These are phyloP conservation scores for Theileria sp. DNA, from an alignment of 169 alveolate species.

Conservation along the genomic window DNA sequence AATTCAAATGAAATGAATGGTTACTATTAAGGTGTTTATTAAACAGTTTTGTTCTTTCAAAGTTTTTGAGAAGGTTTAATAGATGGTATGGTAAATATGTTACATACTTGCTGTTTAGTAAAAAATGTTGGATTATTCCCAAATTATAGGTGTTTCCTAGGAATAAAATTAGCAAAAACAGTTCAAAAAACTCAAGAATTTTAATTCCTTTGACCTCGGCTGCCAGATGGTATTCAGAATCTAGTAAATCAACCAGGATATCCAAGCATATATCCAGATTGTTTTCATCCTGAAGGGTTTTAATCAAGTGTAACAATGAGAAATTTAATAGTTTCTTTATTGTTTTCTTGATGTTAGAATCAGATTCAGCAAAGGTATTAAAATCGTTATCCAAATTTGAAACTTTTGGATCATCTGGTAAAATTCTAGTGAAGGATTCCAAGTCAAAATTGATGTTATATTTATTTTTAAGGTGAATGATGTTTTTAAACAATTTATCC, in stretches of 20 bases:
- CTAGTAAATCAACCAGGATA: slow-evolving; percentile 10
- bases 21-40: neutral
- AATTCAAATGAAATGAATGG: neutral
- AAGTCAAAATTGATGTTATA: slow-evolving; percentile 8
- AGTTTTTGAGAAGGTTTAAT: neutral
- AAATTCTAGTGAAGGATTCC: slow-evolving; percentile 4
- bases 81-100: neutral
- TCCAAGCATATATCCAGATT: slow-evolving; percentile 7
- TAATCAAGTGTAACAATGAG: neutral
- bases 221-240: slow-evolving; percentile 2
- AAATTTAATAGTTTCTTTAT: neutral
- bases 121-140: slow-evolving; percentile 14
- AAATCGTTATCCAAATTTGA: neutral
- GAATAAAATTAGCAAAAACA: neutral
- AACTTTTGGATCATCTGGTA: neutral
- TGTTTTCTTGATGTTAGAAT: neutral
- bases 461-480: neutral
- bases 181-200: neutral
- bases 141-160: neutral
- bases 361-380: neutral
- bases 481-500: neutral
- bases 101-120: slow-evolving; percentile 6
- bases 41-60: neutral
- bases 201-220: neutral
- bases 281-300: neutral